Base-by-base conservation (phyloP, 176 grass and related monocot species). In the Pontederia crassipes region DNA sequence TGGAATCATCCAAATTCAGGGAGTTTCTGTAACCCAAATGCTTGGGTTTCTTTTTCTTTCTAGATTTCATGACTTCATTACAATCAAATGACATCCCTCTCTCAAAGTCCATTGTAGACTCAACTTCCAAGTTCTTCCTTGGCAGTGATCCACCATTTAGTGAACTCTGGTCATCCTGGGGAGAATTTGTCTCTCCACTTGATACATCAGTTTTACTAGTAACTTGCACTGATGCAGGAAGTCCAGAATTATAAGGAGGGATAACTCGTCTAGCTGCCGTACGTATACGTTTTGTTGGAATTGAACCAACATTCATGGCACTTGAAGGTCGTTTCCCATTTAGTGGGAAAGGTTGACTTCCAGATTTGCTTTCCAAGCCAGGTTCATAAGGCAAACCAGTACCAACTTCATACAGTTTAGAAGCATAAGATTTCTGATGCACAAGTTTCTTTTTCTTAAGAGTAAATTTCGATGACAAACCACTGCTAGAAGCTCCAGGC, bases 1-100 rank as follows among this genome's bases (percentile, higher is more conserved):
- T 76, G 40, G 84, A 73, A 16, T 98, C 84, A 0, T 67, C 48
- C 66, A 79, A 61, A 82, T 45, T 77, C 56, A 82, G 70, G 48
- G 73, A 74, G 49, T 58, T 68, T 72, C 79, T 87, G 68, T 82
- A 76, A 50, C 84, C 85, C 0, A 20, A 59, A 61, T 84, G 68
- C 78, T 93, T 88, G 65, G 80, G 55, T 53, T 80, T 83, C 79
- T 98, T 98, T 87, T 93, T 98, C 79, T 98, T 98, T 79, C 88
- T 98, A 48, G 85, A 83, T 81, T 81, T 98, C 46, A 77, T 65
- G 57, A 89, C 74, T 60, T 98, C 88, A 71, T 20, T 67, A 71
- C 59, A 71, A 77, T 88, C 89, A 77, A 77, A 86, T 28, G 68
- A 61, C 60, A 86, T 63, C 50, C 82, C 78, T 60, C 76, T 86